Conservation (phyloP, 2,329 filamentous ascomycete species). For the Aspergillus pseudonomiae region DNA sequence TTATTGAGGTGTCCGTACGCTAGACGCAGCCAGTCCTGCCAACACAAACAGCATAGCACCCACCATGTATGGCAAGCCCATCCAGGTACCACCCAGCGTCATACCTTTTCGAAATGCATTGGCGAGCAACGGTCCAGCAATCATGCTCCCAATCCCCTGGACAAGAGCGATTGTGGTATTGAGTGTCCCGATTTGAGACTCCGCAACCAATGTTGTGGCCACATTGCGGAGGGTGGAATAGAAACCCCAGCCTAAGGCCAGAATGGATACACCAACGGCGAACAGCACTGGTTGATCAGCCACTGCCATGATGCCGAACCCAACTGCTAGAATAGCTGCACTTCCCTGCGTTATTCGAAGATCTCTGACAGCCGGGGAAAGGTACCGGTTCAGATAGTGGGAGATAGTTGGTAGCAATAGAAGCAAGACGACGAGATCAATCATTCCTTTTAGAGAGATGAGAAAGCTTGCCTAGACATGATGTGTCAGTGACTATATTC, state of each 20-base stretch:
- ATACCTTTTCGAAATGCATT: slow-evolving; percentile 11
- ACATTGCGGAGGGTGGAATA: slow-evolving; percentile 17
- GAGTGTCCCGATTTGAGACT: slow-evolving; percentile 13
- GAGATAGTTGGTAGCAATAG: slow-evolving; percentile 13
- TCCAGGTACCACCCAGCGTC: slow-evolving; percentile 10
- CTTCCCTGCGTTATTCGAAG: slow-evolving; percentile 11
- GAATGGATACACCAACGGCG: slow-evolving; percentile 9
- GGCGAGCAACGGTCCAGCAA: slow-evolving; percentile 14
- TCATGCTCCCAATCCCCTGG: slow-evolving; percentile 11
- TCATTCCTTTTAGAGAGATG: slow-evolving; percentile 12
- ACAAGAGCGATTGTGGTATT: slow-evolving; percentile 18
- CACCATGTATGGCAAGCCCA: slow-evolving; percentile 17
- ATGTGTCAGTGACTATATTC: neutral
- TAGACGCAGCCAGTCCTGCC: slow-evolving; percentile 1
- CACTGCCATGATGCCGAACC: slow-evolving; percentile 15
- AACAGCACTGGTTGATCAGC: slow-evolving; percentile 11
- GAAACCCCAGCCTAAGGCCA: slow-evolving; percentile 16
- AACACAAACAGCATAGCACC: slow-evolving; percentile 4
- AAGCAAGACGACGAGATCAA: slow-evolving; percentile 11
- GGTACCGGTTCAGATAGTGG: slow-evolving; percentile 3
- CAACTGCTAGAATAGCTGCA: neutral
- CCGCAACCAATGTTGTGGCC: slow-evolving; percentile 15
- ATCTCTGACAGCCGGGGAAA: slow-evolving; percentile 11
- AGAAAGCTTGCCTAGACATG: slow-evolving; percentile 13
- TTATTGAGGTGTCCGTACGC: neutral